phyloP scores from a whole-genome alignment of 1,284 basidiomycete species.

The Austroboletus olivaceoglutinosus region DNA sequence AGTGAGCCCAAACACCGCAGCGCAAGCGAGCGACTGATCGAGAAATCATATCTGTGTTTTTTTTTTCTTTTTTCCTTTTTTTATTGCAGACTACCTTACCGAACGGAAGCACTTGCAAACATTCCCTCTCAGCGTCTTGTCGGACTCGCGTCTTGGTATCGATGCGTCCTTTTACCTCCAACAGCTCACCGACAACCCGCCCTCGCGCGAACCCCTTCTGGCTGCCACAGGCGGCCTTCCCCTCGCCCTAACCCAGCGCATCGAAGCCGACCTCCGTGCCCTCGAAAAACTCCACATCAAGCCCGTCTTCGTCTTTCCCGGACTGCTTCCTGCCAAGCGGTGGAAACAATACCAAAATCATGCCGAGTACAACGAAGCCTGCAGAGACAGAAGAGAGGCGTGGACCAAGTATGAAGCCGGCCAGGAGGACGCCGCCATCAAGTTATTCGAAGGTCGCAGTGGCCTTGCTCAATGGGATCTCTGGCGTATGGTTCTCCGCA shows the following conservation, averaged over 20 bases:
- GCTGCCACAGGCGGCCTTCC: constrained; percentile 94
- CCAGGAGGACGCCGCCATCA: constrained; percentile 82
- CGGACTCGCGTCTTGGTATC: constrained; percentile 94
- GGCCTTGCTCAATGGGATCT: constrained; percentile 81
- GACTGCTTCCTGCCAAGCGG: constrained; percentile 70
- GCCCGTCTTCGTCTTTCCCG: constrained; percentile 96
- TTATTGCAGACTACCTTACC: constrained; percentile 68
- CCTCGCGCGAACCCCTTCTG: constrained; percentile 84
- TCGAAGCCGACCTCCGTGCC: constrained; percentile 87
- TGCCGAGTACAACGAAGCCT: constrained; percentile 66
- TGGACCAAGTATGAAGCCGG: constrained; percentile 91
- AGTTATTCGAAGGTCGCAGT: constrained; percentile 70
- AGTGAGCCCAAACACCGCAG: constrained; percentile 36
- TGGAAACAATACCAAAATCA: constrained; percentile 55
- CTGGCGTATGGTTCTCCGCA: constrained; percentile 87
- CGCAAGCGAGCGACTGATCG: background rate
- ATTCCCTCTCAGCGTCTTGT: constrained; percentile 78
- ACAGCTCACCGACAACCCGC: constrained; percentile 72
- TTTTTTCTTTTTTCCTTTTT: background rate
- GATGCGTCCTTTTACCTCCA: constrained; percentile 93
- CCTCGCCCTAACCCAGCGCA: constrained; percentile 78
- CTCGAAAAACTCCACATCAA: constrained; percentile 93
- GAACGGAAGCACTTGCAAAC: constrained; percentile 88
- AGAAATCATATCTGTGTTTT: background rate
- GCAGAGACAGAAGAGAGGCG: constrained; percentile 74